Evolutionary conservation across 805 yeast genomes (phyloP), one percentile per base, ranked within the genome.

Genomic region (Starmerella stigmatis): DNA sequence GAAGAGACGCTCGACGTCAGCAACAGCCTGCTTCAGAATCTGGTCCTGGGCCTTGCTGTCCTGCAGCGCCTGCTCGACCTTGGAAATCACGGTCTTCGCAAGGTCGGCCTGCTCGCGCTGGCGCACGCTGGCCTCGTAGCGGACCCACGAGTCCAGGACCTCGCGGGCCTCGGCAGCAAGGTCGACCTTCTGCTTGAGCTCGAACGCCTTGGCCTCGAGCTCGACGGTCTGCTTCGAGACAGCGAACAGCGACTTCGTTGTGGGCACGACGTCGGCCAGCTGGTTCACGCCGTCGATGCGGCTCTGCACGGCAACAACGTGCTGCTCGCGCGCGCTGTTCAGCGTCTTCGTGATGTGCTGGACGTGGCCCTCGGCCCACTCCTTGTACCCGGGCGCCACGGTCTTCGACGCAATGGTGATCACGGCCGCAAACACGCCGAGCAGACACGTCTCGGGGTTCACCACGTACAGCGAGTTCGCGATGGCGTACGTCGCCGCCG

Each of bases 131-230:
- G 85, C 81, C 75, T 92, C 98, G 70, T 83, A 84, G 78, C 97
- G 85, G 60, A 88, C 96, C 98, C 98, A 92, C 13, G 97, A 86
- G 71, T 92, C 98, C 64, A 92, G 78, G 50, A 89, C 94, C 47
- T 92, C 71, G 73, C 83, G 86, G 62, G 97, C 97, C 74, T 86
- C 95, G 52, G 72, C 59, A 47, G 94, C 89, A 57, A 86, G 76
- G 53, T 79, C 86, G 56, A 85, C 86, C 64, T 79, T 69, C 75
- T 92, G 98, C 74, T 86, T 82, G 66, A 85, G 77, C 72, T 84
- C 94, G 63, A 88, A 92, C 46, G 89, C 78, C 70, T 86, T 77
- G 54, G 96, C 94, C 76, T 92, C 98, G 62, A 88, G 76, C 71
- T 82, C 76, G 57, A 94, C 96, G 53, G 98, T 89, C 73, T 92